These are phyloP conservation scores for Corylus heterophylla DNA, from an alignment of 306 rosid species.

Conservation along the genomic window DNA sequence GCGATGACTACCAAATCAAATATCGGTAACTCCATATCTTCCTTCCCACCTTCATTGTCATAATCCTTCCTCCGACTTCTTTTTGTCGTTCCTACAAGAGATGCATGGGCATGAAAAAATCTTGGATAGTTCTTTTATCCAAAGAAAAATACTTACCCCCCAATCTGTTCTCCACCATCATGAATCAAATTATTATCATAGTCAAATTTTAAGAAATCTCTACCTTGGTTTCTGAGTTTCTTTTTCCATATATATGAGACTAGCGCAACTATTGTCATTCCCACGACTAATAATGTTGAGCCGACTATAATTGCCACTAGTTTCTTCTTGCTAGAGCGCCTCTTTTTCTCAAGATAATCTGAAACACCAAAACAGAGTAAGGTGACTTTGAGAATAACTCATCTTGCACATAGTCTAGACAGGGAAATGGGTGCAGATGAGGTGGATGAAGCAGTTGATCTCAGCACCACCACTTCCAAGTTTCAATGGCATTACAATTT, in stretches of 20 bases:
- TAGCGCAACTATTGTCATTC: background rate
- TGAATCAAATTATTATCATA: background rate
- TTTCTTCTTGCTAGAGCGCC: background rate
- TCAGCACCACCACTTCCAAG: too few relatives aligned
- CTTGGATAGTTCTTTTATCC: background rate
- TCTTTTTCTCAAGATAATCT: background rate
- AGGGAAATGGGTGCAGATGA: too few relatives aligned
- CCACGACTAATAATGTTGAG: background rate
- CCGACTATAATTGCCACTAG: background rate
- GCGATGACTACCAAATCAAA: constrained; percentile 36
- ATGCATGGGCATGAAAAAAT: background rate
- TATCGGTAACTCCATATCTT: constrained; percentile 49
- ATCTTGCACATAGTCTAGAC: too few relatives aligned
- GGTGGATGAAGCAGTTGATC: too few relatives aligned
- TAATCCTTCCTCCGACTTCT: background rate
- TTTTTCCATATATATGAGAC: background rate
- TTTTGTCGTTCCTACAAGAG: background rate
- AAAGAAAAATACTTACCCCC: background rate
- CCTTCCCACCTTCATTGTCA: constrained; percentile 10
- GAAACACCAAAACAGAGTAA: background rate
- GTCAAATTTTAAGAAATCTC: background rate
- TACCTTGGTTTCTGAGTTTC: background rate
- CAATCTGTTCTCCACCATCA: background rate
- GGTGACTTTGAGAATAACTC: too few relatives aligned
- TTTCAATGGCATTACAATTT: too few relatives aligned